Evolutionary conservation across 176 grass and related monocot genomes (phyloP).

Genomic region (Saccharum officinarum): DNA sequence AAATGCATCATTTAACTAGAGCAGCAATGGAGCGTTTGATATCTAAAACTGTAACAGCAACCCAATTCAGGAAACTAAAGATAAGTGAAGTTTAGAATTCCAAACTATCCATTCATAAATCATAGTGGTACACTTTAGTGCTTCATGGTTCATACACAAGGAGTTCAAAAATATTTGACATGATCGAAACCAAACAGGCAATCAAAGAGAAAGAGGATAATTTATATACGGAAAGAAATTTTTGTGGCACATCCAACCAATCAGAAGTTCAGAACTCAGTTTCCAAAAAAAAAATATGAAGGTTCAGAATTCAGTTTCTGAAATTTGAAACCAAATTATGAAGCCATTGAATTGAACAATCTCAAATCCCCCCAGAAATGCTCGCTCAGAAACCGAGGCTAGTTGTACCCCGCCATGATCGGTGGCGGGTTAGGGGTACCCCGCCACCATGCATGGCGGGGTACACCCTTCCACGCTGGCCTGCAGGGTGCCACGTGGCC

Average conservation of each 20-base stretch:
- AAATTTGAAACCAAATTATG: background rate
- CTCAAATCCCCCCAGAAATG: background rate
- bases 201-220: background rate
- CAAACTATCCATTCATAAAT: background rate
- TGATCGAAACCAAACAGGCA: background rate
- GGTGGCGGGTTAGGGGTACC: too few relatives aligned
- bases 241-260: background rate
- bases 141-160: background rate
- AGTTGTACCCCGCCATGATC: too few relatives aligned
- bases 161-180: background rate
- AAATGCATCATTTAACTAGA: constrained; percentile 22
- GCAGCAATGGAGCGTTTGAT: background rate
- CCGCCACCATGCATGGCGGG: too few relatives aligned
- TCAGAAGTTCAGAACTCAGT: background rate
- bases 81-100: background rate
- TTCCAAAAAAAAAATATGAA: background rate
- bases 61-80: background rate
- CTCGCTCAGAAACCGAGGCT: background rate
- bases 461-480: too few relatives aligned
- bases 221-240: background rate
- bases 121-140: background rate
- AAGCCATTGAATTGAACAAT: background rate
- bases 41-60: background rate
- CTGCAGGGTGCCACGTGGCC: too few relatives aligned
- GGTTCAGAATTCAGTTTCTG: background rate